phyloP scores from a whole-genome alignment of 2,329 filamentous ascomycete species.

The Alternaria triticimaculans region DNA sequence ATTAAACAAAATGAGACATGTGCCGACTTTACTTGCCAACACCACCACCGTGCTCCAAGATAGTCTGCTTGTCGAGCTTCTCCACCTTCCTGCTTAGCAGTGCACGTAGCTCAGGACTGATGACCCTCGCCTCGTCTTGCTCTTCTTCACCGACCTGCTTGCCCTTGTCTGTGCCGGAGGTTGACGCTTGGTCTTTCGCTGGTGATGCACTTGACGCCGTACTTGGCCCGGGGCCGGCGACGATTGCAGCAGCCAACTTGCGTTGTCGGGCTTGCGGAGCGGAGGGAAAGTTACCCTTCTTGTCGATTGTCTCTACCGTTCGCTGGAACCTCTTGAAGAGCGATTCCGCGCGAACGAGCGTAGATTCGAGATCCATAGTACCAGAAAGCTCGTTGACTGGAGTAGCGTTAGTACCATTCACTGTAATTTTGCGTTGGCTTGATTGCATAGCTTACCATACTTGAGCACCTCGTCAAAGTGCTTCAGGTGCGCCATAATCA shows the following conservation, averaged over 20 bases:
- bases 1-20: no score
- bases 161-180: slow-evolving; percentile 41
- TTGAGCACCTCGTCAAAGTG: slow-evolving; percentile 98
- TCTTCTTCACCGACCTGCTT: slow-evolving; percentile 42
- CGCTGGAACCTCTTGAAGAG: slow-evolving; percentile 89
- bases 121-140: slow-evolving; percentile 57
- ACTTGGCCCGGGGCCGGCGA: slow-evolving; percentile 37
- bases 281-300: slow-evolving; percentile 82
- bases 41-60: slow-evolving; percentile 43
- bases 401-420: slow-evolving; percentile 10
- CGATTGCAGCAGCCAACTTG: slow-evolving; percentile 48
- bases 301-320: slow-evolving; percentile 89
- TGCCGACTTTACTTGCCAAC: slow-evolving; percentile 8
- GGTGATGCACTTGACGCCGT: slow-evolving; percentile 19
- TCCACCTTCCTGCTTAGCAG: slow-evolving; percentile 68
- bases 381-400: slow-evolving; percentile 92
- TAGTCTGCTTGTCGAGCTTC: slow-evolving; percentile 55
- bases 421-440: not conserved
- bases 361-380: slow-evolving; percentile 88
- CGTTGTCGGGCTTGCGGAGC: slow-evolving; percentile 57
- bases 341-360: slow-evolving; percentile 84
- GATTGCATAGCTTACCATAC: slow-evolving; percentile 69
- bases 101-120: slow-evolving; percentile 67
- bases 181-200: slow-evolving; percentile 26
- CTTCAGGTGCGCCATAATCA: slow-evolving; percentile 92